These are phyloP conservation scores for Blastobotrys capitulatus DNA, from an alignment of 1,139 yeast species.

Conservation along the genomic window DNA sequence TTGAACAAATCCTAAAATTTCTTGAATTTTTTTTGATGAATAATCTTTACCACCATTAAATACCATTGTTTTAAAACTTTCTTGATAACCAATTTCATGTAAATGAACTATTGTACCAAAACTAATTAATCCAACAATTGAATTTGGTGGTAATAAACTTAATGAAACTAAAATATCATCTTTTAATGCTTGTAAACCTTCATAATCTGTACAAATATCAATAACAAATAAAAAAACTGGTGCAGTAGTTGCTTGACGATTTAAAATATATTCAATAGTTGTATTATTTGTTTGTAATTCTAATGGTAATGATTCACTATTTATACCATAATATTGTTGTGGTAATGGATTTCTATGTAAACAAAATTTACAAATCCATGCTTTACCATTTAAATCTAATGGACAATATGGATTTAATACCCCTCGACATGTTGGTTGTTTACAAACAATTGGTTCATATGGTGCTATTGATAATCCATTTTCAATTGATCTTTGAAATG, in stretches of 20 bases:
- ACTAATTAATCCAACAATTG: slow-evolving; percentile 44
- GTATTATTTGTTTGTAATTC: slow-evolving; percentile 39
- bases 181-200: slow-evolving; percentile 48
- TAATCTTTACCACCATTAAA: slow-evolving; percentile 61
- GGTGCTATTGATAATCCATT: slow-evolving; percentile 35
- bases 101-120: slow-evolving; percentile 63
- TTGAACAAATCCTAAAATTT: slow-evolving; percentile 48
- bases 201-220: slow-evolving; percentile 54
- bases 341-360: slow-evolving; percentile 49
- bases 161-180: slow-evolving; percentile 51
- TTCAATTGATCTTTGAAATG: slow-evolving; percentile 46
- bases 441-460: slow-evolving; percentile 45
- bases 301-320: slow-evolving; percentile 26
- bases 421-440: slow-evolving; percentile 47
- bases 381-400: slow-evolving; percentile 38
- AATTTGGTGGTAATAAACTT: slow-evolving; percentile 54
- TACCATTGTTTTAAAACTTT: slow-evolving; percentile 33
- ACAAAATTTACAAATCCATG: slow-evolving; percentile 67
- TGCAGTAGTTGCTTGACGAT: slow-evolving; percentile 37
- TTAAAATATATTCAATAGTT: slow-evolving; percentile 58
- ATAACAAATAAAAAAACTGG: slow-evolving; percentile 58
- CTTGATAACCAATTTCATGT: slow-evolving; percentile 45
- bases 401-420: slow-evolving; percentile 55
- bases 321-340: slow-evolving; percentile 22
- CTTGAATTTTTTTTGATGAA: slow-evolving; percentile 46